phyloP scores from a whole-genome alignment of 345 rosid genomes.

The Barbarea vulgaris region DNA sequence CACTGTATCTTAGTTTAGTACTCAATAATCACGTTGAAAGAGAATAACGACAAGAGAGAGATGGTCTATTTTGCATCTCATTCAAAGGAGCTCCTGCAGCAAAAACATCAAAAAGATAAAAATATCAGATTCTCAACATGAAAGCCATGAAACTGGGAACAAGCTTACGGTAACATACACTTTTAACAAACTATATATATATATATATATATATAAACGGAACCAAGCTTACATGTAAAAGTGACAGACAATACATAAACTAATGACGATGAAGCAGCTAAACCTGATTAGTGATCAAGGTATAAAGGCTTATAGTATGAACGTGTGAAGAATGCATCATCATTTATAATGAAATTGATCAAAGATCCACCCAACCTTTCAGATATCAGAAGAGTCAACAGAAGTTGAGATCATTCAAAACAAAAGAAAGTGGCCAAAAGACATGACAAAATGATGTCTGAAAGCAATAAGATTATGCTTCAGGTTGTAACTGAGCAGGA shows the following conservation, averaged over 20 bases:
- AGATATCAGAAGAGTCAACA: constrained; percentile 36
- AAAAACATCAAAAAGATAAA: constrained; percentile 7
- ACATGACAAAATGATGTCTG: constrained; percentile 42
- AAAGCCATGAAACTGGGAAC: neutral
- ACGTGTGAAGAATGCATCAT: constrained; percentile 11
- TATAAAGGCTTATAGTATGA: constrained; percentile 1
- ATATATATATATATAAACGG: neutral
- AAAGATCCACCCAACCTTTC: constrained; percentile 31
- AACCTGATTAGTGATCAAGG: neutral
- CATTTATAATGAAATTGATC: constrained; percentile 28
- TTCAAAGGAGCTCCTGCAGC: constrained; percentile 35
- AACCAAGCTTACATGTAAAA: constrained; percentile 33
- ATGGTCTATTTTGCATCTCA: constrained; percentile 24
- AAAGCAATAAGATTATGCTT: neutral
- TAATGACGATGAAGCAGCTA: constrained; percentile 21
- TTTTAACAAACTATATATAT: neutral
- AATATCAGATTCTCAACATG: neutral
- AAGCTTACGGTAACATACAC: neutral
- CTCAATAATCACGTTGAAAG: constrained; percentile 12
- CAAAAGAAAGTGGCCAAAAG: constrained; percentile 36
- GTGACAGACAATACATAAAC: constrained; percentile 28
- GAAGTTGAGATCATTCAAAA: constrained; percentile 29
- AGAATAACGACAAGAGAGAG: neutral
- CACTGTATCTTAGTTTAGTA: constrained; percentile 8
- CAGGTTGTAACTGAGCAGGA: constrained; percentile 36